Conservation (phyloP, 2,329 filamentous ascomycete species). For the Beauveria rudraprayagi region DNA sequence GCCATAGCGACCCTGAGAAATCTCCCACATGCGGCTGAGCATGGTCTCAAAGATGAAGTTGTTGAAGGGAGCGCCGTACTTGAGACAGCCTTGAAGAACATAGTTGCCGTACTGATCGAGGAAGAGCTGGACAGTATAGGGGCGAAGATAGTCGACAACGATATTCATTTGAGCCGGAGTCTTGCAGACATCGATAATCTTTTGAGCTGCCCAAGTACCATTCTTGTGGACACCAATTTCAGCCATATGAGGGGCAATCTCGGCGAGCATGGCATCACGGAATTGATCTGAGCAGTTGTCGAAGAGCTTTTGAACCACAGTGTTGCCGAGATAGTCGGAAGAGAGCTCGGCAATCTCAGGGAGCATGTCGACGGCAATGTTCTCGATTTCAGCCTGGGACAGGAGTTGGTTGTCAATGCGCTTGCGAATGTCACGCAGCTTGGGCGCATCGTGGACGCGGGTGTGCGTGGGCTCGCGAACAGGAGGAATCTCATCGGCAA, state of each 20-base stretch:
- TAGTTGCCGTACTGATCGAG: constrained; percentile 98
- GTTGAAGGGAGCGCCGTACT: constrained; percentile 82
- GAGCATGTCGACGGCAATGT: constrained; percentile 86
- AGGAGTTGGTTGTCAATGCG: constrained; percentile 92
- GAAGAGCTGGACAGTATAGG: constrained; percentile 86
- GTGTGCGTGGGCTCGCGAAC: constrained; percentile 83
- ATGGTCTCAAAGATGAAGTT: constrained; percentile 98
- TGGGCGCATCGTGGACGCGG: constrained; percentile 85
- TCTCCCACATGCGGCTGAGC: constrained; percentile 88
- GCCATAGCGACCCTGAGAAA: constrained; percentile 87
- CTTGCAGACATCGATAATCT: constrained; percentile 96
- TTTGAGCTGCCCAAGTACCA: constrained; percentile 97
- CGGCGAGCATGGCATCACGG: constrained; percentile 81
- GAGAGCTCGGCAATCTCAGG: constrained; percentile 92
- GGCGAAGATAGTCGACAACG: constrained; percentile 76
- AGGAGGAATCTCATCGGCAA: constrained; percentile 77
- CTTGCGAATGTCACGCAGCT: constrained; percentile 92
- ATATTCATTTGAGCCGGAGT: constrained; percentile 72
- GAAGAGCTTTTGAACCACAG: constrained; percentile 98
- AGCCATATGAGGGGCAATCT: constrained; percentile 85
- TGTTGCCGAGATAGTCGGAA: constrained; percentile 96
- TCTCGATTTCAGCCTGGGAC: constrained; percentile 80
- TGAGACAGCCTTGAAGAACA: constrained; percentile 90
- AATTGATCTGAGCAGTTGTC: constrained; percentile 88
- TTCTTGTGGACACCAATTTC: constrained; percentile 99